These are phyloP conservation scores for Pleodorina starrii DNA, from an alignment of 139 green algal genomes.

Conservation along the genomic window DNA sequence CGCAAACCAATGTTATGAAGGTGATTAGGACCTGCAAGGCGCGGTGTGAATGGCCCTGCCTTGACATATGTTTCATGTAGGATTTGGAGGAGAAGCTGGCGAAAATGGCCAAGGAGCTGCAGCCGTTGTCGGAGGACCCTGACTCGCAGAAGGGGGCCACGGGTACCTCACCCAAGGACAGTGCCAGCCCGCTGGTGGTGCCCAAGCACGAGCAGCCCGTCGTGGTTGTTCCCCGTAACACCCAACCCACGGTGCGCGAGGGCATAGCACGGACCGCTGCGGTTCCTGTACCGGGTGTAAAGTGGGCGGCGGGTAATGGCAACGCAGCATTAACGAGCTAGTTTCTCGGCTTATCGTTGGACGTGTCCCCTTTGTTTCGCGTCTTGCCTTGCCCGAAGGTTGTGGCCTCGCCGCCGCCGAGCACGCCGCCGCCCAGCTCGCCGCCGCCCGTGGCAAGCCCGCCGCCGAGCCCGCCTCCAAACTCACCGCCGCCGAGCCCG, in stretches of 20 bases:
- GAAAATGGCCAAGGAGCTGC: conserved; percentile 35
- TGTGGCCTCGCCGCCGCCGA: background rate
- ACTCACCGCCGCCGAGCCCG: background rate
- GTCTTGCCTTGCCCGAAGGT: no score
- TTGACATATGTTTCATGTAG: no score
- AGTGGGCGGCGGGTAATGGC: no score
- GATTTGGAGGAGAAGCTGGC: conserved; percentile 32
- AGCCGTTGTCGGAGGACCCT: conserved; percentile 37
- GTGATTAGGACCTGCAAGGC: no score
- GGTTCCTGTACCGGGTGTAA: no score
- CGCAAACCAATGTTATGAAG: no score
- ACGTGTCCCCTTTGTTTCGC: no score
- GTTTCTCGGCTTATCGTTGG: no score
- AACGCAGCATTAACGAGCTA: no score
- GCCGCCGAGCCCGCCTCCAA: background rate
- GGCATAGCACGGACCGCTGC: no score
- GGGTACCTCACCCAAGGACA: background rate
- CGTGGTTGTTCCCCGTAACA: conserved; percentile 25
- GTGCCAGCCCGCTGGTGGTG: background rate
- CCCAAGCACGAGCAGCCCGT: conserved; percentile 27
- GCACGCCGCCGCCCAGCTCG: background rate
- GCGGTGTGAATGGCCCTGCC: no score
- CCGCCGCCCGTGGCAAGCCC: background rate
- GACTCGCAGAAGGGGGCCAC: background rate
- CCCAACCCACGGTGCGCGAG: conserved; percentile 15